Conservation (phyloP, 2,329 filamentous ascomycete species). For the Lachnellula cervina region DNA sequence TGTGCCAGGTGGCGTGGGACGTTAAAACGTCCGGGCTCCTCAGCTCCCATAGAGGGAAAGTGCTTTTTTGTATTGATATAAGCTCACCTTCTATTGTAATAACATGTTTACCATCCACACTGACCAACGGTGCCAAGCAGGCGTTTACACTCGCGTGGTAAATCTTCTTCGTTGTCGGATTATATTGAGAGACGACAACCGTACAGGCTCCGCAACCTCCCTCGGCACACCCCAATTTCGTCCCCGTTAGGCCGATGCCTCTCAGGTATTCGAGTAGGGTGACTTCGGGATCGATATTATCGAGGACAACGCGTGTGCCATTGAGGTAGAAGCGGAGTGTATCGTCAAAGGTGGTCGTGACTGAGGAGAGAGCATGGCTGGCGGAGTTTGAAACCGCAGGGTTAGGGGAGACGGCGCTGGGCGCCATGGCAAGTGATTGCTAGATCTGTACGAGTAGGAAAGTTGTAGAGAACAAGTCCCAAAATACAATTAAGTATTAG, state of each 20-base stretch:
- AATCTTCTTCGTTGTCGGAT: conserved; percentile 77
- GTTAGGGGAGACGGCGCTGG: conserved; percentile 49
- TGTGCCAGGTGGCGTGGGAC: no score
- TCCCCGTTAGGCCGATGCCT: conserved; percentile 89
- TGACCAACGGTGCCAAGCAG: conserved; percentile 86
- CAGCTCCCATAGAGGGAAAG: no score
- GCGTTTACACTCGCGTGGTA: conserved; percentile 98
- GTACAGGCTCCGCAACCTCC: conserved; percentile 96
- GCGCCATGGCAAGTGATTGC: conserved; percentile 43
- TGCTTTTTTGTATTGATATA: no score
- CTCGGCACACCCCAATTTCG: conserved; percentile 94
- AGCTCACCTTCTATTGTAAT: conserved; percentile 71
- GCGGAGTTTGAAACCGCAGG: conserved; percentile 25
- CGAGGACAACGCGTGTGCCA: conserved; percentile 80
- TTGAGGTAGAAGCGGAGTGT: conserved; percentile 92
- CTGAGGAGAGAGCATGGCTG: conserved; percentile 43
- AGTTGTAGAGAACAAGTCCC: neutral
- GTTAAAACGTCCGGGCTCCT: no score
- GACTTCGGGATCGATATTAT: conserved; percentile 83
- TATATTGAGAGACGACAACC: conserved; percentile 88
- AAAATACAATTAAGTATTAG: neutral
- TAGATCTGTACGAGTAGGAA: neutral
- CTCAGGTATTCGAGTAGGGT: conserved; percentile 91
- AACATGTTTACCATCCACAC: conserved; percentile 95
- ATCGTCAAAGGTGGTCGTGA: conserved; percentile 79